Conservation (phyloP, 345 rosid species). For the Salix suchowensis region DNA sequence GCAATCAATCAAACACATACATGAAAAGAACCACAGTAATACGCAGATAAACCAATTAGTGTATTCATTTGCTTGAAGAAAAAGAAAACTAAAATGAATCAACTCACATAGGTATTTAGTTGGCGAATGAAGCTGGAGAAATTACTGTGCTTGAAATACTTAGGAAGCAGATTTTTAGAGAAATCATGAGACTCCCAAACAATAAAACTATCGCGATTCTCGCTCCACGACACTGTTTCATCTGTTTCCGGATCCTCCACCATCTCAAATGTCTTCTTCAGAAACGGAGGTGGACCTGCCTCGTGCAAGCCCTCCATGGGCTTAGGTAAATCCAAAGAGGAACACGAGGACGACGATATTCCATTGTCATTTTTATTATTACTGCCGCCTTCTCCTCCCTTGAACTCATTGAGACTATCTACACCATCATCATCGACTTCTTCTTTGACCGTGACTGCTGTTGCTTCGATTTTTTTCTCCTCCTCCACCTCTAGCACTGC, state of each 20-base stretch:
- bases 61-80: background rate
- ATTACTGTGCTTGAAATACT: constrained; percentile 28
- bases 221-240: constrained; percentile 17
- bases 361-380: constrained; percentile 4
- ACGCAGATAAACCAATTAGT: background rate
- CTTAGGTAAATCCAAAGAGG: constrained; percentile 31
- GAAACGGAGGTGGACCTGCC: constrained; percentile 33
- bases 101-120: constrained; percentile 27
- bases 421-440: constrained; percentile 21
- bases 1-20: background rate
- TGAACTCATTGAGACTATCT: background rate
- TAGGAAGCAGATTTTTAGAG: constrained; percentile 23
- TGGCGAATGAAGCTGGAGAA: constrained; percentile 35
- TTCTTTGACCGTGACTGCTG: background rate
- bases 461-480: background rate
- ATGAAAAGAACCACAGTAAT: background rate
- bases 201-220: constrained; percentile 17
- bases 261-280: constrained; percentile 28
- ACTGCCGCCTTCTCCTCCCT: background rate
- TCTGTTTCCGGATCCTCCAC: constrained; percentile 28
- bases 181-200: constrained; percentile 29
- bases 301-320: constrained; percentile 60
- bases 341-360: constrained; percentile 25
- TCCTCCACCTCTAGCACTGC: too few relatives aligned
- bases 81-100: background rate